Evolutionary conservation across 805 yeast genomes (phyloP), one percentile per base, ranked within the genome.

Genomic region (Pichia phayaonensis): DNA sequence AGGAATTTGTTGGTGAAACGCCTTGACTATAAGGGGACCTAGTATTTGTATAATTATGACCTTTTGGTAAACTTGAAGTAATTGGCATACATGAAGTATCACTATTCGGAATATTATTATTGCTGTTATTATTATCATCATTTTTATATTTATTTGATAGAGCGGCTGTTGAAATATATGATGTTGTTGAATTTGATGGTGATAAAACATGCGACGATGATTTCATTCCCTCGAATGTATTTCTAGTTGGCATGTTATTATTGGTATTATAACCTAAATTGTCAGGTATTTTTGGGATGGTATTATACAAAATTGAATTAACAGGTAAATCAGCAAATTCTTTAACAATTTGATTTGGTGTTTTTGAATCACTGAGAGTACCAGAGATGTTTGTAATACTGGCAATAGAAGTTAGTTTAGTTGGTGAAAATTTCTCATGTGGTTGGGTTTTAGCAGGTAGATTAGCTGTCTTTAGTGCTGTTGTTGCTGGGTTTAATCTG

Each of bases 231-330:
- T n/a, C 38, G 10, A 2, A 8, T 16, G 38, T 6, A 7, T 4
- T 2, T n/a, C n/a, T 34, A 7, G 5, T 34, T n/a, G 20, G n/a
- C 20, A 34, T 8, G n/a, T 16, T n/a, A n/a, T 16, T 24, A 23
- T n/a, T n/a, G n/a, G n/a, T n/a, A n/a, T 44, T 31, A 18, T 31
- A 44, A 16, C 11, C 16, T 18, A 44, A n/a, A 18, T 22, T 34
- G 22, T 44, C 47, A 1, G 47, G 31, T 13, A 34, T 44, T 21
- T 22, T 40, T 26, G 38, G 8, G 12, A 18, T 21, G 27, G 47
- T 47, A n/a, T 49, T 52, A 26, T 47, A 52, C 3, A 54, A n/a
- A 18, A 54, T 54, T 16, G 56, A 41, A 20, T 53, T 53, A 20
- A 47, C 29, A 11, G 51, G 46, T 12, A 45, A 36, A 29, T 45